A percentile compares a stretch with the other conserved stretches of the same genome.
Evolutionary conservation across 345 rosid species (phyloP).

Genomic region (Tarenaya hassleriana): DNA sequence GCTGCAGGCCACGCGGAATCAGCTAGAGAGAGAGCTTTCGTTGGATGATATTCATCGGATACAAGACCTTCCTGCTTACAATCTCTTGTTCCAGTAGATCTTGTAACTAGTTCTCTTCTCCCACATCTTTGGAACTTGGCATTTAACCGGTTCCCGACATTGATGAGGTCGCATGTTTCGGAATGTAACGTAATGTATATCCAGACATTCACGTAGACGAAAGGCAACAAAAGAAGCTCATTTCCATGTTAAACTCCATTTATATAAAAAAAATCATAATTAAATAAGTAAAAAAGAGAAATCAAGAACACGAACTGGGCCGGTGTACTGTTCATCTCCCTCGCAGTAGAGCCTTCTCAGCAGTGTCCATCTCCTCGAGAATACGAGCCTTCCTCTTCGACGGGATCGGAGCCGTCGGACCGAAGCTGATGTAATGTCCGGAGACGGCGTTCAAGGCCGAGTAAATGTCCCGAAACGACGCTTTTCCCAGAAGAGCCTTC

Average conservation of each 20-base stretch:
- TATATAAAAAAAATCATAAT: background rate
- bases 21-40: constrained; percentile 78
- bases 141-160: no score
- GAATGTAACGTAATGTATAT: no score
- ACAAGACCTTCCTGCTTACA: constrained; percentile 83
- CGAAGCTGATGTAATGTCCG: constrained; percentile 90
- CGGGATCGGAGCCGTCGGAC: constrained; percentile 84
- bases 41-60: constrained; percentile 70
- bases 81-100: constrained; percentile 58
- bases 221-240: no score
- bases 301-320: constrained; percentile 10
- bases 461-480: constrained; percentile 79
- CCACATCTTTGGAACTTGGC: constrained; percentile 10
- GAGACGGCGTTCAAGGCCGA: constrained; percentile 90
- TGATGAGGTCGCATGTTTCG: no score
- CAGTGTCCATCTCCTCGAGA: constrained; percentile 88
- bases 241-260: no score
- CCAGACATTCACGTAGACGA: no score
- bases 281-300: constrained; percentile 11
- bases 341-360: constrained; percentile 73
- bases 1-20: constrained; percentile 63
- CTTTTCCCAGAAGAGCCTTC: constrained; percentile 70
- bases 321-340: constrained; percentile 52
- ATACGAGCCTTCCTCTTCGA: constrained; percentile 78
- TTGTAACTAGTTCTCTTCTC: background rate